Conservation (phyloP, 768 basidiomycete species). For the Candolleomyces efflorescens region DNA sequence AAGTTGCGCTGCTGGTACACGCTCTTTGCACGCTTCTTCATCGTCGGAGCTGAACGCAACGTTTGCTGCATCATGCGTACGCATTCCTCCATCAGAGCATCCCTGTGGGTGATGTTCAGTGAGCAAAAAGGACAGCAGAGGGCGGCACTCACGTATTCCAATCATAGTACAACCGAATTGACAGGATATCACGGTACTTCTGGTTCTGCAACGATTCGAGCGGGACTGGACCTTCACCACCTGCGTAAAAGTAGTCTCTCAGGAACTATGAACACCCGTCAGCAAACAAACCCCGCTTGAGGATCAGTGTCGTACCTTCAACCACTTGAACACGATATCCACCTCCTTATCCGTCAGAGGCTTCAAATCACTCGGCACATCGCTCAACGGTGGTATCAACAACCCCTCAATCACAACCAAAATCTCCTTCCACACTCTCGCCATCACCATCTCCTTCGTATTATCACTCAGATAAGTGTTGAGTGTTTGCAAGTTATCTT, state of each 20-base stretch:
- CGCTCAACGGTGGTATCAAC: slow-evolving; percentile 87
- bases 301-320: slow-evolving; percentile 55
- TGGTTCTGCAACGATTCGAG: slow-evolving; percentile 86
- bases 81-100: slow-evolving; percentile 90
- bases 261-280: slow-evolving; percentile 58
- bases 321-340: slow-evolving; percentile 98
- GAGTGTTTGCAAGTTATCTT: slow-evolving; percentile 85
- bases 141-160: slow-evolving; percentile 82
- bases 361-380: slow-evolving; percentile 84
- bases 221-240: slow-evolving; percentile 87
- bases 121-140: background rate
- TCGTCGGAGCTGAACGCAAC: slow-evolving; percentile 64
- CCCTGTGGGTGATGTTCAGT: slow-evolving; percentile 36
- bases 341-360: slow-evolving; percentile 94
- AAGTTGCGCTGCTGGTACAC: slow-evolving; percentile 91
- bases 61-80: slow-evolving; percentile 93
- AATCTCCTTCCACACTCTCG: slow-evolving; percentile 94
- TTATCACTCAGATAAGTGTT: slow-evolving; percentile 83
- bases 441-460: slow-evolving; percentile 91
- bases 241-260: slow-evolving; percentile 91
- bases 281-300: background rate
- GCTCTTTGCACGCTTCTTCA: slow-evolving; percentile 89
- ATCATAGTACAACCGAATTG: slow-evolving; percentile 93
- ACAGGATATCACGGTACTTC: slow-evolving; percentile 89
- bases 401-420: slow-evolving; percentile 80